Evolutionary conservation across 257 asterid genomes (phyloP).

Genomic region (Capsicum baccatum): DNA sequence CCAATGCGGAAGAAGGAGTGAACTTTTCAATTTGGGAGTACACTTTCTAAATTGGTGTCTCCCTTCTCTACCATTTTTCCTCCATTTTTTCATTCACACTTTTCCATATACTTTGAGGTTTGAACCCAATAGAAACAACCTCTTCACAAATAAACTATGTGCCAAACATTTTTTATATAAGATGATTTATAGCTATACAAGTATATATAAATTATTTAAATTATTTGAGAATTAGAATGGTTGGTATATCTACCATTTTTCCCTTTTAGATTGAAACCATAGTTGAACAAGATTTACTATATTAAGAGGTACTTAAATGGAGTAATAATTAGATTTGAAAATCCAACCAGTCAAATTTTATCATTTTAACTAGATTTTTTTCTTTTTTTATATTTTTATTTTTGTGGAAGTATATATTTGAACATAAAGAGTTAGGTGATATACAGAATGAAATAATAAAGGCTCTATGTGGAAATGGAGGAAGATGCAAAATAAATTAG

Average conservation of each 20-base stretch:
- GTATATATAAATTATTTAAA: not conserved
- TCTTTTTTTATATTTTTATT: too few species aligned
- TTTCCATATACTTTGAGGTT: too few species aligned
- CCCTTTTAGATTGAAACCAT: not conserved
- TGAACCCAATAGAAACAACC: too few species aligned
- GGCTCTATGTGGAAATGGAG: not conserved
- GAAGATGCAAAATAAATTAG: not conserved
- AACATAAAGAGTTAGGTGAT: not conserved
- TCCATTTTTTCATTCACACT: too few species aligned
- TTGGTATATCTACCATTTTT: not conserved
- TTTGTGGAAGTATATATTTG: not conserved
- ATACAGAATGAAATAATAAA: conserved; percentile 1
- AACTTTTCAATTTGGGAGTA: too few species aligned
- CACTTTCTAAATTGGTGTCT: too few species aligned
- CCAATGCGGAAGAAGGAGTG: too few species aligned
- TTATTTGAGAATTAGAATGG: not conserved
- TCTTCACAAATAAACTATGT: too few species aligned
- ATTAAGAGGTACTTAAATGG: not conserved
- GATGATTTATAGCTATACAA: too few species aligned
- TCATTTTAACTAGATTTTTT: not conserved
- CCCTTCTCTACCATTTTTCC: too few species aligned
- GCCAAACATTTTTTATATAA: too few species aligned
- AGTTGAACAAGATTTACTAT: not conserved
- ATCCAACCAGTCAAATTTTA: not conserved
- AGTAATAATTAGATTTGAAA: not conserved